Evolutionary conservation across 2,329 filamentous ascomycete genomes (phyloP).

Genomic region (Lachnellula hyalina): DNA sequence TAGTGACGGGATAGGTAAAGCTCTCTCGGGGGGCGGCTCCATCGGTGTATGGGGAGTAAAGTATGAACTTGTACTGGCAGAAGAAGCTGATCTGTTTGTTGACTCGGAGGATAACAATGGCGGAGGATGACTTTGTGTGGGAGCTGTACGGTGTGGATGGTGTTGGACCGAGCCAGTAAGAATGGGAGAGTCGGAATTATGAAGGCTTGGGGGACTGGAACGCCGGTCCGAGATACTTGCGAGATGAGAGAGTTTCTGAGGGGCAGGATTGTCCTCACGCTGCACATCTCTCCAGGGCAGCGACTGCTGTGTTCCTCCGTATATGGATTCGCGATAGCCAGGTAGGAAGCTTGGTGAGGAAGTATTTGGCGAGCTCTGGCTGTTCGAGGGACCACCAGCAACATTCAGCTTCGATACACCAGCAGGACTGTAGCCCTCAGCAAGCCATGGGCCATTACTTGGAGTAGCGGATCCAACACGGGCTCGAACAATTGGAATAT

Average conservation of each 20-base stretch:
- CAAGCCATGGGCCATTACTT: conserved; percentile 19
- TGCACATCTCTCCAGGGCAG: conserved; percentile 27
- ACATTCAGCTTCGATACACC: conserved; percentile 12
- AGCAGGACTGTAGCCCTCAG: conserved; percentile 10
- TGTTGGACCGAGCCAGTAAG: conserved; percentile 20
- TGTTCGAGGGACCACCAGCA: conserved; percentile 1
- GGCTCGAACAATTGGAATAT: conserved; percentile 12
- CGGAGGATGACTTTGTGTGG: conserved; percentile 18
- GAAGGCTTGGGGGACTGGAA: conserved; percentile 12
- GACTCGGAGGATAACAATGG: conserved; percentile 28
- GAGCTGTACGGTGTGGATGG: conserved; percentile 16
- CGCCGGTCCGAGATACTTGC: conserved; percentile 15
- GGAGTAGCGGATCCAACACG: conserved; percentile 22
- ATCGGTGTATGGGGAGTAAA: conserved; percentile 28
- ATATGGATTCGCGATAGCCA: conserved; percentile 30
- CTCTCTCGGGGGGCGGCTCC: conserved; percentile 27
- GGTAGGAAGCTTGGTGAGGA: conserved; percentile 23
- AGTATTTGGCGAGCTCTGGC: conserved; percentile 17
- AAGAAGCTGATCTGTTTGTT: conserved; percentile 25
- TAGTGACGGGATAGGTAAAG: conserved; percentile 24
- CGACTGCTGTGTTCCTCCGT: conserved; percentile 12
- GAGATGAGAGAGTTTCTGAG: conserved; percentile 17
- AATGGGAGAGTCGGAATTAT: conserved; percentile 13
- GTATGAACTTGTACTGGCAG: conserved; percentile 24
- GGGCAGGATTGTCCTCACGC: conserved; percentile 14